A percentile compares a stretch with the other conserved stretches of the same genome.
Evolutionary conservation across 306 rosid species (phyloP).

Genomic region (Medicago arabica): DNA sequence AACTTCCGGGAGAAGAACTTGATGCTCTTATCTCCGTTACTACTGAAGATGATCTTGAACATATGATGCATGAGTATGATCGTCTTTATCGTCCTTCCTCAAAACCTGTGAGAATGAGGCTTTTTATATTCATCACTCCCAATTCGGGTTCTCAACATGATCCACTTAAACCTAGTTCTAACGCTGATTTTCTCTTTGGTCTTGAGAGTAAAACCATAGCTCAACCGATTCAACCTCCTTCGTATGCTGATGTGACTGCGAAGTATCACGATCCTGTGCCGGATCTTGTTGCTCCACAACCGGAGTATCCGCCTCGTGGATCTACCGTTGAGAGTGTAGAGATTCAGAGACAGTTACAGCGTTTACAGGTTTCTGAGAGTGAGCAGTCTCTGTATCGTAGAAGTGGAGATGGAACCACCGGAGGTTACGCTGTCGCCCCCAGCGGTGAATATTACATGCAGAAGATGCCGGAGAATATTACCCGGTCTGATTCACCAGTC

Average conservation of each 20-base stretch:
- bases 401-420: constrained; percentile 57
- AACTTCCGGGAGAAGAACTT: constrained; percentile 92
- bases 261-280: constrained; percentile 59
- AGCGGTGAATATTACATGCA: constrained; percentile 60
- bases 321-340: constrained; percentile 54
- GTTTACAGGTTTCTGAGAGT: constrained; percentile 62
- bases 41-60: constrained; percentile 89
- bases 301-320: constrained; percentile 50
- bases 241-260: constrained; percentile 15
- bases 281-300: constrained; percentile 51
- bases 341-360: constrained; percentile 73
- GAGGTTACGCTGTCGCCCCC: constrained; percentile 44
- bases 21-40: constrained; percentile 90
- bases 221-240: constrained; percentile 51
- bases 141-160: constrained; percentile 53
- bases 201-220: constrained; percentile 53
- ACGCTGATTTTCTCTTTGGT: constrained; percentile 70
- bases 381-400: constrained; percentile 57
- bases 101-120: constrained; percentile 73
- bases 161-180: constrained; percentile 49
- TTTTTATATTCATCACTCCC: constrained; percentile 66
- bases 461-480: constrained; percentile 57
- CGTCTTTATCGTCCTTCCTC: constrained; percentile 71
- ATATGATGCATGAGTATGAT: constrained; percentile 92
- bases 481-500: constrained; percentile 37